Evolutionary conservation across 176 grass and related monocot genomes (phyloP).

Genomic region (Juncus effusus): DNA sequence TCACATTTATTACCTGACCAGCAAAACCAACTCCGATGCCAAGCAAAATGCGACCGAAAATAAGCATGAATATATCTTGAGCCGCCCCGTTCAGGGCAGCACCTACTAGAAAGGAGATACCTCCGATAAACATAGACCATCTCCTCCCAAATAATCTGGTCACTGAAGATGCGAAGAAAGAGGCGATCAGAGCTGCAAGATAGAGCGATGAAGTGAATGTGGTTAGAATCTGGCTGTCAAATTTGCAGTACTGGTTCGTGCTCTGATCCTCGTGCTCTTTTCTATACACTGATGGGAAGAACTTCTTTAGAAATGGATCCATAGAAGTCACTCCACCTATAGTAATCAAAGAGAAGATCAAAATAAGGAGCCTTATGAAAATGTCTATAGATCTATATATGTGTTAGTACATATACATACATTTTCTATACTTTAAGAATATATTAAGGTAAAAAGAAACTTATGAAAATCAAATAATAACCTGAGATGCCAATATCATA

Average conservation of each 20-base stretch:
- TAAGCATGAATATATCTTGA: slow-evolving; percentile 9
- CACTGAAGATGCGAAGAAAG: neutral
- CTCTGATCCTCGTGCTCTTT: slow-evolving; percentile 5
- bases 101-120: neutral
- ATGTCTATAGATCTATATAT: too few relatives aligned
- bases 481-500: slow-evolving; percentile 20
- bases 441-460: too few relatives aligned
- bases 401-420: too few relatives aligned
- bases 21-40: slow-evolving; percentile 21
- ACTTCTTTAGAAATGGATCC: slow-evolving; percentile 23
- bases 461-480: neutral
- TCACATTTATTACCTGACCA: slow-evolving; percentile 9
- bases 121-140: slow-evolving; percentile 3
- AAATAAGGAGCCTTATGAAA: too few relatives aligned
- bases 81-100: slow-evolving; percentile 22
- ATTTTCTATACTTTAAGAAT: too few relatives aligned
- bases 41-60: slow-evolving; percentile 14
- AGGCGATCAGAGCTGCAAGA: slow-evolving; percentile 6
- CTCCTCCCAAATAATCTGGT: slow-evolving; percentile 4
- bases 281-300: slow-evolving; percentile 23
- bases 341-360: neutral
- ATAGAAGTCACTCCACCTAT: slow-evolving; percentile 30
- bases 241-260: slow-evolving; percentile 25
- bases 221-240: slow-evolving; percentile 18
- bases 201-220: slow-evolving; percentile 23